Percentiles rank a stretch among this genome's conserved stretches.
Conservation (phyloP, 805 yeast species). For the Saccharomycopsis amapae region DNA sequence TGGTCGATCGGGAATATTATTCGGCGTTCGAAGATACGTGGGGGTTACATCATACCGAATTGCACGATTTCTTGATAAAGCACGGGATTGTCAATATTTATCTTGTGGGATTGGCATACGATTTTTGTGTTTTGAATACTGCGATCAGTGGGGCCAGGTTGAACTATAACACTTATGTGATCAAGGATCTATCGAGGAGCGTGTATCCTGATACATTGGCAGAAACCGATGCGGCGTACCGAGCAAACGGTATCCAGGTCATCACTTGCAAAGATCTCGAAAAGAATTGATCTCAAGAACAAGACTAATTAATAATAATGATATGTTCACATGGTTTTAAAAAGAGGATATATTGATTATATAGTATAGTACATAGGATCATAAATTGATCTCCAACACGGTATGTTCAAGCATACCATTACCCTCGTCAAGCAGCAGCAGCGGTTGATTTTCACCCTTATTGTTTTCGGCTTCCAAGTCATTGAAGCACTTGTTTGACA, state of each 20-base stretch:
- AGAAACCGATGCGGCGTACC: constrained; percentile 33
- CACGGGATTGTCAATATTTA: constrained; percentile 51
- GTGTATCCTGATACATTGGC: constrained; percentile 40
- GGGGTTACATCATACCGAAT: constrained; percentile 63
- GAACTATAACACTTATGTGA: constrained; percentile 61
- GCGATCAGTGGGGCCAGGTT: constrained; percentile 57
- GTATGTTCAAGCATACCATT: neutral
- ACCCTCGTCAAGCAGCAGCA: neutral
- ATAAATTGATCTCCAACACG: neutral
- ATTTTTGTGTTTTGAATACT: constrained; percentile 75
- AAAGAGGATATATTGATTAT: neutral
- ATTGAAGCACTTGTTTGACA: constrained; percentile 10
- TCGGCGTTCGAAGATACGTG: constrained; percentile 82
- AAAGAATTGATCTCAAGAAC: neutral
- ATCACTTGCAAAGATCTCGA: constrained; percentile 16
- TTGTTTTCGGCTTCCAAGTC: neutral
- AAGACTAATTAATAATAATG: neutral
- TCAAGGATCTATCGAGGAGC: constrained; percentile 48
- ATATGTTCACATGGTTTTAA: neutral
- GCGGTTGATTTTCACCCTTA: neutral
- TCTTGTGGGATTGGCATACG: constrained; percentile 80
- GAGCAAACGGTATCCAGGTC: constrained; percentile 30
- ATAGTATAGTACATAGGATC: neutral
- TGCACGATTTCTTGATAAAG: constrained; percentile 40
- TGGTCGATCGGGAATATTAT: constrained; percentile 72